These are phyloP conservation scores for Alternaria atra DNA, from an alignment of 2,329 filamentous ascomycete genomes.

Conservation along the genomic window DNA sequence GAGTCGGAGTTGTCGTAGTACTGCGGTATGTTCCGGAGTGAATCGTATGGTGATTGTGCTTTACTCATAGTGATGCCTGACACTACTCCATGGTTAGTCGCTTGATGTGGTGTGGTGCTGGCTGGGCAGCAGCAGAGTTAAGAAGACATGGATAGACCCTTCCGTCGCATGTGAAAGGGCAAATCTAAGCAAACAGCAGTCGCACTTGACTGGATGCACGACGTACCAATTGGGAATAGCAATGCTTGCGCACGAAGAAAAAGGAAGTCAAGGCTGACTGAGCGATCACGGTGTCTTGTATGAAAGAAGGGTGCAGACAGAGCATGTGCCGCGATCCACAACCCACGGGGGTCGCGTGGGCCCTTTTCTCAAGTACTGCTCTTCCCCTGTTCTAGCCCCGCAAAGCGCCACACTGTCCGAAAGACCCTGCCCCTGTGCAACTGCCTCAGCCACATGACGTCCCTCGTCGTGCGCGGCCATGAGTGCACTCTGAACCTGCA, in stretches of 20 bases:
- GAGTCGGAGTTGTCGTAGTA: constrained; percentile 81
- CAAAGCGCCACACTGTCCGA: constrained; percentile 18
- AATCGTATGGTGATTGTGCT: constrained; percentile 41
- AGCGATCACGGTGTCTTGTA: constrained; percentile 1
- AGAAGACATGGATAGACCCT: constrained; percentile 4
- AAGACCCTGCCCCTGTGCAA: constrained; percentile 13
- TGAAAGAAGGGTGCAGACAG: constrained; percentile 1
- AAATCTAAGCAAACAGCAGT: neutral
- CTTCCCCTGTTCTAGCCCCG: constrained; percentile 24
- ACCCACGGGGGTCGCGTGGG: constrained; percentile 26
- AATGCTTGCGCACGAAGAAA: neutral
- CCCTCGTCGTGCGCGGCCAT: neutral
- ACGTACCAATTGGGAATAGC: constrained; percentile 7
- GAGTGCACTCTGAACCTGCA: neutral
- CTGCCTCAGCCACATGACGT: constrained; percentile 24
- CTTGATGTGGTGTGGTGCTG: neutral
- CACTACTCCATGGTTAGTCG: constrained; percentile 17
- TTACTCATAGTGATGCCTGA: constrained; percentile 34
- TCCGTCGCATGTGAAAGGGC: constrained; percentile 20
- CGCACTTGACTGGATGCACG: neutral
- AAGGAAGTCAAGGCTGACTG: neutral
- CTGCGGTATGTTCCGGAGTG: constrained; percentile 70
- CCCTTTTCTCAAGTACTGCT: constrained; percentile 8
- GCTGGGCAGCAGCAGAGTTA: neutral
- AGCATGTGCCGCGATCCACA: constrained; percentile 6